Evolutionary conservation across 2,329 filamentous ascomycete species (phyloP).

Genomic region (Colletotrichum brevisporum): DNA sequence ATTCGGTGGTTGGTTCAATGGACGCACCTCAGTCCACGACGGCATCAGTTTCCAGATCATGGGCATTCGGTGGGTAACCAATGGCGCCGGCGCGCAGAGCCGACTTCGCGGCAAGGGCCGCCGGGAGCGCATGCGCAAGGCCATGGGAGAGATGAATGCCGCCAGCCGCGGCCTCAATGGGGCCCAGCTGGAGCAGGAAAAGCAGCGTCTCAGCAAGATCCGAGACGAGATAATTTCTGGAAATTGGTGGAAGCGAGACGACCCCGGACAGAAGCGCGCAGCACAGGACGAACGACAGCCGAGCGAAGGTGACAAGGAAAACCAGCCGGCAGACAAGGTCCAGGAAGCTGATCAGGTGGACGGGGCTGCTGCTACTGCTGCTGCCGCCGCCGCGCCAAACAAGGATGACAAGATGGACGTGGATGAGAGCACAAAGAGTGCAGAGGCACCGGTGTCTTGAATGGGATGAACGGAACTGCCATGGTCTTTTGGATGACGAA

Average conservation of each 20-base stretch:
- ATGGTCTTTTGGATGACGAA: neutral
- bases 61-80: slow-evolving; percentile 86
- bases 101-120: slow-evolving; percentile 69
- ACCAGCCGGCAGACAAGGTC: slow-evolving; percentile 48
- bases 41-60: slow-evolving; percentile 91
- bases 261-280: slow-evolving; percentile 42
- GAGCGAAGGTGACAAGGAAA: slow-evolving; percentile 64
- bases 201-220: slow-evolving; percentile 42
- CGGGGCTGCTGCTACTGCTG: neutral
- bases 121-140: slow-evolving; percentile 69
- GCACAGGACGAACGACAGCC: slow-evolving; percentile 48
- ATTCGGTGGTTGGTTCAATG: slow-evolving; percentile 73
- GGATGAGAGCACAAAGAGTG: slow-evolving; percentile 10
- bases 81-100: slow-evolving; percentile 74
- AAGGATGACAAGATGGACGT: slow-evolving; percentile 29
- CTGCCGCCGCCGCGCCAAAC: slow-evolving; percentile 5
- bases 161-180: slow-evolving; percentile 41
- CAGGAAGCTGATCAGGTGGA: slow-evolving; percentile 1
- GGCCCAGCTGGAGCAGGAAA: slow-evolving; percentile 34
- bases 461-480: neutral
- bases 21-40: slow-evolving; percentile 72
- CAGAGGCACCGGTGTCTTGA: slow-evolving; percentile 9
- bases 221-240: slow-evolving; percentile 49
- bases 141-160: slow-evolving; percentile 65
- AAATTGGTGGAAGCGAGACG: slow-evolving; percentile 52